A percentile compares a stretch with the other conserved stretches of the same genome.
Evolutionary conservation across 169 alveolate species (phyloP).

Genomic region (Ichthyophthirius multifiliis): DNA sequence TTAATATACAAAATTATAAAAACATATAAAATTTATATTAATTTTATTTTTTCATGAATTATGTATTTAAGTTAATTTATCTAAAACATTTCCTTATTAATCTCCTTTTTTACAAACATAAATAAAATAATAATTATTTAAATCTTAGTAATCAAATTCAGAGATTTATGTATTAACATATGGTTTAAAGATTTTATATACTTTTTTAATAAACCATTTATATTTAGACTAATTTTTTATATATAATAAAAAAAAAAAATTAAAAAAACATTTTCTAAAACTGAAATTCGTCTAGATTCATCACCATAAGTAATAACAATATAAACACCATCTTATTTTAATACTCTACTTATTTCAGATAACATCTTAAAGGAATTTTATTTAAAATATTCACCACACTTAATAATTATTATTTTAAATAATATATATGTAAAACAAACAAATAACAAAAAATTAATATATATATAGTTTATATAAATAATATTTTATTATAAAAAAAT

Average conservation of each 20-base stretch:
- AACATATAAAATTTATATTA: too few relatives aligned
- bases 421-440: too few relatives aligned
- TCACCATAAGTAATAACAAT: conserved; percentile 71
- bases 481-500: too few relatives aligned
- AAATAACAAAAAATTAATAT: too few relatives aligned
- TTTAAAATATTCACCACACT: conserved; percentile 75
- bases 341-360: conserved; percentile 63
- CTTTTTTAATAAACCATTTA: conserved; percentile 19
- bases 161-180: background rate
- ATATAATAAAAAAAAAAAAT: background rate
- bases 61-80: too few relatives aligned
- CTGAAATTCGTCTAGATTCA: conserved; percentile 57
- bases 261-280: conserved; percentile 35
- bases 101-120: conserved; percentile 28
- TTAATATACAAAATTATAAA: too few relatives aligned
- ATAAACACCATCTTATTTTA: conserved; percentile 69
- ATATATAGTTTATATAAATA: too few relatives aligned
- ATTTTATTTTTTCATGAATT: too few relatives aligned
- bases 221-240: conserved; percentile 13
- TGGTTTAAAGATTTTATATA: conserved; percentile 30
- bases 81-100: too few relatives aligned
- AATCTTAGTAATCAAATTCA: conserved; percentile 22
- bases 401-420: too few relatives aligned
- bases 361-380: conserved; percentile 65
- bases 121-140: conserved; percentile 32